Base-by-base conservation (phyloP, 2,329 filamentous ascomycete species). In the Fusarium sp. region DNA sequence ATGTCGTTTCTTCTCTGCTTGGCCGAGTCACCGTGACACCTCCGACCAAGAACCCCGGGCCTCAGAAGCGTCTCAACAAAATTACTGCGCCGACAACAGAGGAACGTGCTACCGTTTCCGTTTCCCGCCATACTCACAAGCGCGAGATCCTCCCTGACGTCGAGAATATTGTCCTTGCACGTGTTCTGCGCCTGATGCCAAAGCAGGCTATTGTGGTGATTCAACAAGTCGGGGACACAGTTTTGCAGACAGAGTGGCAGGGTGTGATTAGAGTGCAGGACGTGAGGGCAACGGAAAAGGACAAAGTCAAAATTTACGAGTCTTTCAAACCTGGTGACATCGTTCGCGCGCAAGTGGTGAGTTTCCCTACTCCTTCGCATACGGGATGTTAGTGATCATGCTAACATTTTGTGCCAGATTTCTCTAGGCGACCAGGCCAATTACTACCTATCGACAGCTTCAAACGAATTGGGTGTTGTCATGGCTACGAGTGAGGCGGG, bases 281-380 rank as follows among this genome's bases (percentile, higher is more conserved):
- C 79, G 93, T 99, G 37, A 88, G 96, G 60, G 94, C 94, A 6
- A 97, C 96, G 20, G 96, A 99, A 83, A 97, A 98, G 83, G 96
- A 98, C 80, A 93, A 93, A 75, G 93, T 98, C 45, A 93, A 92
- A 80, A 93, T 98, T 70, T 91, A 93, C 73, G 94, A 97, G 80
- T 93, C 92, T 77, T 98, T 98, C 79, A 88, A 94, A 72, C 95
- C 97, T 1, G 96, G 96, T 0, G 96, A 99, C 83, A 90, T 98
- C 72, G 93, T 99, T 55, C 85, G 93, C 54, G 96, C 94, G 7
- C 88, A 91, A 60, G 94, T 99, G 77, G 91, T 94, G 77, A 83
- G 89, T 63, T 40, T 27, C 46, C 45, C 17, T 46, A 20, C 30
- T 14, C 33, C 59, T 41, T 23, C 20, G 14, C 33, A n/a, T 44